These are phyloP conservation scores for Podospora sp. DNA, from an alignment of 495 filamentous ascomycete species.

Conservation along the genomic window DNA sequence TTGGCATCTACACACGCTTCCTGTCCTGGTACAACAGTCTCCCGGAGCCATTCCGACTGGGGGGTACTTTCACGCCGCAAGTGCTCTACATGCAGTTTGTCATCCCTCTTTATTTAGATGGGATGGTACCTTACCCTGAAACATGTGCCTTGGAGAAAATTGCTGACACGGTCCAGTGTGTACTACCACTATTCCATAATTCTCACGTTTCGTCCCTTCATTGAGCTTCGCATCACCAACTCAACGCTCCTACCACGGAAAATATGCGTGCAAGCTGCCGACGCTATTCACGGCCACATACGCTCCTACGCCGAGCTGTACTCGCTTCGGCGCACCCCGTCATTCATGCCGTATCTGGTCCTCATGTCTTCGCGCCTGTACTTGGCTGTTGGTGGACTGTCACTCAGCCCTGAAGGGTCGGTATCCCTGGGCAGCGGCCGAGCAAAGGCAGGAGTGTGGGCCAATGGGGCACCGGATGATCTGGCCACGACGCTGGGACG, in stretches of 20 bases:
- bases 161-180: slow-evolving; percentile 53
- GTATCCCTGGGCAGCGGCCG: not conserved
- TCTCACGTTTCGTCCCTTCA: slow-evolving; percentile 65
- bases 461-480: slow-evolving; percentile 40
- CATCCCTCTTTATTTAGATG: not conserved
- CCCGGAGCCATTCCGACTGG: slow-evolving; percentile 57
- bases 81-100: slow-evolving; percentile 67
- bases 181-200: slow-evolving; percentile 66
- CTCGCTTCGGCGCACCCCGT: slow-evolving; percentile 57
- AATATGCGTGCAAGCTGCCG: slow-evolving; percentile 61
- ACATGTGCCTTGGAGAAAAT: slow-evolving; percentile 16
- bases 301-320: slow-evolving; percentile 61
- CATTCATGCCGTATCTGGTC: slow-evolving; percentile 62
- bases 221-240: slow-evolving; percentile 59
- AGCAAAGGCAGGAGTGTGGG: slow-evolving; percentile 15
- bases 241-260: slow-evolving; percentile 61
- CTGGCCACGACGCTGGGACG: slow-evolving; percentile 32
- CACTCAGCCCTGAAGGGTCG: slow-evolving; percentile 20
- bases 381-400: slow-evolving; percentile 46
- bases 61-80: slow-evolving; percentile 60
- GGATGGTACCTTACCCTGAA: too few species aligned
- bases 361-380: slow-evolving; percentile 61
- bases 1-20: slow-evolving; percentile 59
- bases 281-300: slow-evolving; percentile 59
- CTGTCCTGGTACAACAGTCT: slow-evolving; percentile 63